Evolutionary conservation across 257 asterid genomes (phyloP), one percentile per base, ranked within the genome.

Genomic region (Plantago ovata): DNA sequence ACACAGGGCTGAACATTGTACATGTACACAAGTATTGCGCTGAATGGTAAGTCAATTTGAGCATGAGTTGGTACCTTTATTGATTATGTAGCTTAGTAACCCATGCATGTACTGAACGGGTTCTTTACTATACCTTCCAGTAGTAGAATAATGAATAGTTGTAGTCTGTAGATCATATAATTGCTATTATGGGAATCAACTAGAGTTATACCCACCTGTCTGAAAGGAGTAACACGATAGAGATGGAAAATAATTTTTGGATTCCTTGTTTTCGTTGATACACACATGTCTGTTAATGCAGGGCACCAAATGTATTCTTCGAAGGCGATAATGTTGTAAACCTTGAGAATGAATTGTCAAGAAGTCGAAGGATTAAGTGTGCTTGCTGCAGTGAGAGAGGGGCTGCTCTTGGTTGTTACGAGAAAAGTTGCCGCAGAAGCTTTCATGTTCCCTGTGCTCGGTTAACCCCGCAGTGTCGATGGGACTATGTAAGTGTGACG

Each of bases 361-460:
- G 98, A 81, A 92, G 98, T 68, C 74, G 85, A 53, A 77, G 84
- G 70, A 81, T 88, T 47, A 81, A 60, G 57, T 92, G 98, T 75
- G 72, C 77, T 61, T 79, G 86, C 70, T 92, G 98, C 76, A 94
- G 95, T 58, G 64, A 70, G 73, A 88, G 80, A 67, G 98, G 98
- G 23, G 98, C 96, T 49, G 91, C 98, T 58, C 96, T 92, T 14
- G 98, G 98, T 13, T 92, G 98, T 73, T 92, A 81, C 24, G 90
- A 81, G 39, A 86, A 74, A 70, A 84, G 82, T 68, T 92, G 98
- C 69, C 89, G 90, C 65, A 85, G 66, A 77, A 92, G 96, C 72
- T 88, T 85, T 78, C 98, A 92, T 65, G 87, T 88, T 70, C 71
- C 98, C 42, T 92, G 98, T 77, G 98, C 98, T n/a, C 79, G 72